Evolutionary conservation across 805 yeast genomes (phyloP).

Genomic region (Candida chilensis): DNA sequence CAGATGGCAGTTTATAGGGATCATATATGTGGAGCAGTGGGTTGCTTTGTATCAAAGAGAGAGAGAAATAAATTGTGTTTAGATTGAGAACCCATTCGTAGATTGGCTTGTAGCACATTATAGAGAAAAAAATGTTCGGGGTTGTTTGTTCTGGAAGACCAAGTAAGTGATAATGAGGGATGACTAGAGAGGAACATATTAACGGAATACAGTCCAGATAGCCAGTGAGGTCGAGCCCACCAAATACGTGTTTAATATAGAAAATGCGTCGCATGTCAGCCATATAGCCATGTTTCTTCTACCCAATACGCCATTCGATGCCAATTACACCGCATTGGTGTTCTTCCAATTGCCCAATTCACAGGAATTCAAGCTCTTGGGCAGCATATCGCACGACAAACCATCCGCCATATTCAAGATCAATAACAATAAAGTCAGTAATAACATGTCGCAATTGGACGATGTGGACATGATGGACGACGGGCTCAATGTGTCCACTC

Average conservation of each 20-base stretch:
- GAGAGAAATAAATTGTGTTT: no score
- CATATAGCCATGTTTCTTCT: constrained; percentile 79
- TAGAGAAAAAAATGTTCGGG: constrained; percentile 52
- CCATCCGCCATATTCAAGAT: constrained; percentile 91
- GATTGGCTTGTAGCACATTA: no score
- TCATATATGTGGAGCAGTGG: no score
- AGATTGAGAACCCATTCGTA: no score
- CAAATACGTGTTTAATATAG: constrained; percentile 57
- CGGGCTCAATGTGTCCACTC: constrained; percentile 23
- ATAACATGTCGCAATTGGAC: constrained; percentile 15
- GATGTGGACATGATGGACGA: constrained; percentile 52
- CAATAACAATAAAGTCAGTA: constrained; percentile 26
- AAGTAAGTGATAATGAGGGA: not conserved
- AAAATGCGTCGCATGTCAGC: constrained; percentile 56
- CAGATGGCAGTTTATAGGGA: no score
- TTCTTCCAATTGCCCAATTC: constrained; percentile 74
- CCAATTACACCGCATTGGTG: constrained; percentile 70
- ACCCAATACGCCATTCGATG: constrained; percentile 71
- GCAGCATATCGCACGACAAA: constrained; percentile 52
- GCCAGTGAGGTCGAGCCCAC: constrained; percentile 62
- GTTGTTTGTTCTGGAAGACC: constrained; percentile 72
- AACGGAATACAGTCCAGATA: constrained; percentile 26
- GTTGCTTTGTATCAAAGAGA: no score
- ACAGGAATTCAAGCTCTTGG: constrained; percentile 55
- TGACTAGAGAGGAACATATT: no score